A percentile compares a stretch with the other conserved stretches of the same genome.
Conservation (phyloP, 495 filamentous ascomycete genomes). For the Tuber borchii region DNA sequence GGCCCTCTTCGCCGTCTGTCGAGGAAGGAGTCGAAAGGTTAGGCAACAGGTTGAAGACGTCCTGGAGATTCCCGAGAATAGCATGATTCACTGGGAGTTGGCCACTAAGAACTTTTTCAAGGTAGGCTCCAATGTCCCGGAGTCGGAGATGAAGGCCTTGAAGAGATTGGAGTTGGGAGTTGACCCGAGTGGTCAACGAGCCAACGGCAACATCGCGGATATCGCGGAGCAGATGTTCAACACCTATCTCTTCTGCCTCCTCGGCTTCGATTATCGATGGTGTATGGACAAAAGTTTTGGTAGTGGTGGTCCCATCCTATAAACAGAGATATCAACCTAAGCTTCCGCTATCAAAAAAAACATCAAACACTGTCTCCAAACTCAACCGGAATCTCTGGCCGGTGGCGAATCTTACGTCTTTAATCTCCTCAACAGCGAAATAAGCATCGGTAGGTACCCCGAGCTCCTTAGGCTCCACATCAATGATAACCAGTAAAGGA, state of each 20-base stretch:
- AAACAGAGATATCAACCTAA: constrained; percentile 12
- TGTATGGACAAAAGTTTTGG: constrained; percentile 98
- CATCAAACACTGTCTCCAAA: constrained; percentile 12
- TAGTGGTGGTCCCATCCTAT: constrained; percentile 93
- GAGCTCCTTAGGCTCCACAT: constrained; percentile 96
- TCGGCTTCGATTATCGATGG: constrained; percentile 98
- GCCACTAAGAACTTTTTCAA: constrained; percentile 88
- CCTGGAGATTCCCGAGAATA: constrained; percentile 93
- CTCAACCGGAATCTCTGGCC: background rate
- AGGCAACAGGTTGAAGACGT: constrained; percentile 96
- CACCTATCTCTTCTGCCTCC: constrained; percentile 97
- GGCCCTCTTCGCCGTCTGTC: constrained; percentile 51
- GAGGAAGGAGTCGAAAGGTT: constrained; percentile 78
- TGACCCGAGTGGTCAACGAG: constrained; percentile 95
- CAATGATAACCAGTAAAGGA: constrained; percentile 92
- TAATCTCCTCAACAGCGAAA: constrained; percentile 99
- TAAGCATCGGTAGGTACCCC: constrained; percentile 98
- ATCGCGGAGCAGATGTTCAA: constrained; percentile 94
- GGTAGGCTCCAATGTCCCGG: constrained; percentile 89
- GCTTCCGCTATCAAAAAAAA: constrained; percentile 8
- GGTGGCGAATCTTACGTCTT: constrained; percentile 65
- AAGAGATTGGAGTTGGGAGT: constrained; percentile 92
- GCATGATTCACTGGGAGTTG: constrained; percentile 94
- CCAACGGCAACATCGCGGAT: constrained; percentile 97
- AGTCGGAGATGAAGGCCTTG: constrained; percentile 93